Conservation (phyloP, 768 basidiomycete genomes). For the Leucogyrophana mollusca region DNA sequence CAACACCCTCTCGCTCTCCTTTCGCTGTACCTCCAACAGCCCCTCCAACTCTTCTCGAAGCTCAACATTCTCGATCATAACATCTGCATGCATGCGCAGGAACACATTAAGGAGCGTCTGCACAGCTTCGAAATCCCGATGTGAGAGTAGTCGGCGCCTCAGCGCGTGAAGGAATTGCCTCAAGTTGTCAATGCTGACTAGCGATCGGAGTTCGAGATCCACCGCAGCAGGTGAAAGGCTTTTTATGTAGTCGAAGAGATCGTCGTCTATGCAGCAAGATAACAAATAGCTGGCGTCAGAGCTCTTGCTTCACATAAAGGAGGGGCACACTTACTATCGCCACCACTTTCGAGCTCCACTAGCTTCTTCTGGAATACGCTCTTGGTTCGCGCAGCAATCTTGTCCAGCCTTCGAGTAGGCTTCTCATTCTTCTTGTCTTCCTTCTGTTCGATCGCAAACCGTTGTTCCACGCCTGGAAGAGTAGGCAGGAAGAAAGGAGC, state of each 20-base stretch:
- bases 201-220: conserved; percentile 85
- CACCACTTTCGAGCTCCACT: conserved; percentile 48
- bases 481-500: conserved; percentile 98
- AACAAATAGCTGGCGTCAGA: conserved; percentile 7
- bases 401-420: conserved; percentile 52
- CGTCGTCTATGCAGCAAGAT: conserved; percentile 54
- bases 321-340: conserved; percentile 60
- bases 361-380: conserved; percentile 75
- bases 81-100: conserved; percentile 80
- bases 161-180: conserved; percentile 73
- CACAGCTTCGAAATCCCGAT: conserved; percentile 92
- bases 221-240: conserved; percentile 86
- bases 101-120: conserved; percentile 87
- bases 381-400: conserved; percentile 47
- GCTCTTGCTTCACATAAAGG: not conserved
- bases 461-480: conserved; percentile 79
- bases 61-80: conserved; percentile 70
- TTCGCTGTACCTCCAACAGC: conserved; percentile 64
- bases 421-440: conserved; percentile 37
- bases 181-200: conserved; percentile 64
- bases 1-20: conserved; percentile 76
- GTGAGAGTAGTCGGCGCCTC: conserved; percentile 67
- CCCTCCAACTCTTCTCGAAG: conserved; percentile 53
- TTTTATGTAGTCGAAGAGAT: conserved; percentile 83
- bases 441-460: conserved; percentile 62